These are phyloP conservation scores for Alternaria sp. DNA, from an alignment of 2,329 filamentous ascomycete species.

Conservation along the genomic window DNA sequence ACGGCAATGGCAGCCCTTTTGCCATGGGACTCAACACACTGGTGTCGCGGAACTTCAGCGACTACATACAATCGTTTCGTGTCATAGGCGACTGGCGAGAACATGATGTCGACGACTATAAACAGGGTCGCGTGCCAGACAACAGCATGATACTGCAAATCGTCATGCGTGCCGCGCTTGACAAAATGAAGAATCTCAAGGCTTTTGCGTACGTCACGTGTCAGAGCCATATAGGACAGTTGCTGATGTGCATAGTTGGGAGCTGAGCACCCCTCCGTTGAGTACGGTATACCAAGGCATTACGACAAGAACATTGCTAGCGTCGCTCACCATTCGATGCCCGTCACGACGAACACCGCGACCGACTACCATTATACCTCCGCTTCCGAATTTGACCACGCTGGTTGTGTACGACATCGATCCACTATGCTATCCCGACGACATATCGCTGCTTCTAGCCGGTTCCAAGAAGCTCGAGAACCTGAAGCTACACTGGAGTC, in stretches of 20 bases:
- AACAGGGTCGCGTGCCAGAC: constrained; percentile 68
- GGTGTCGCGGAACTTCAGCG: constrained; percentile 64
- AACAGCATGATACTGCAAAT: constrained; percentile 71
- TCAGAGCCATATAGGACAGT: neutral
- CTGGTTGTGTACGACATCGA: constrained; percentile 68
- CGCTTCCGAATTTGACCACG: constrained; percentile 63
- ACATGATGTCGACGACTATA: constrained; percentile 65
- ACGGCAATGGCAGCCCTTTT: constrained; percentile 70
- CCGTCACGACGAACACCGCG: constrained; percentile 65
- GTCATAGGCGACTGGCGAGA: constrained; percentile 67
- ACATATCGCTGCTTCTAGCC: constrained; percentile 65
- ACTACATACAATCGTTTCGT: constrained; percentile 62
- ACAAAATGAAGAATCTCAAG: constrained; percentile 65
- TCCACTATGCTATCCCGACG: constrained; percentile 70
- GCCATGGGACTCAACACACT: constrained; percentile 70
- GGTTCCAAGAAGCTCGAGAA: constrained; percentile 64
- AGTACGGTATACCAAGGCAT: constrained; percentile 67
- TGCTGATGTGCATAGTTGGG: constrained; percentile 59
- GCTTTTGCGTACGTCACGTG: constrained; percentile 58
- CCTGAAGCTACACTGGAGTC: constrained; percentile 67
- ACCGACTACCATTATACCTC: constrained; percentile 64
- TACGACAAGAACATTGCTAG: constrained; percentile 57
- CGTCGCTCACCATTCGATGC: constrained; percentile 64
- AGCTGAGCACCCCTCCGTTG: constrained; percentile 68
- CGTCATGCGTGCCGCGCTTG: constrained; percentile 65